phyloP scores from a whole-genome alignment of 805 yeast species.

The Metschnikowia colocasiae region DNA sequence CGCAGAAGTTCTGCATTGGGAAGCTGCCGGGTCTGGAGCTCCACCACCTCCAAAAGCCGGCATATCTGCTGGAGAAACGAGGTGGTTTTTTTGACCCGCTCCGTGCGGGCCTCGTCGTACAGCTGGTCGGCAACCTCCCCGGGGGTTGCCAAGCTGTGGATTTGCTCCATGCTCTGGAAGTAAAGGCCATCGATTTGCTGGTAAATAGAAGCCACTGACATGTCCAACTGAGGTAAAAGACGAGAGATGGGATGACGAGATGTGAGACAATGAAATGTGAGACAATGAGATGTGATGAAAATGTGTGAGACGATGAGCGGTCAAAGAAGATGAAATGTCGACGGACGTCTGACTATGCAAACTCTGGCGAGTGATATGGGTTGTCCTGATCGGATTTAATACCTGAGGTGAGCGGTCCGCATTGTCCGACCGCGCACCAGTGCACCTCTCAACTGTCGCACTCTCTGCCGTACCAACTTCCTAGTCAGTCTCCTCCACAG shows the following conservation, averaged over 20 bases:
- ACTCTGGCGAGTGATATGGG: no score
- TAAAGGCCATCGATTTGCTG: not conserved
- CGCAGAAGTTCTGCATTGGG: slow-evolving; percentile 1
- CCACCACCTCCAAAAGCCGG: slow-evolving; percentile 19
- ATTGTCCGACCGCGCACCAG: not conserved
- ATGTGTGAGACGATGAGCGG: no score
- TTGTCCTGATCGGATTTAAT: no score
- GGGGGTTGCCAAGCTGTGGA: not conserved
- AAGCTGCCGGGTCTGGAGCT: slow-evolving; percentile 9
- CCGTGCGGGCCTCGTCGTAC: slow-evolving; percentile 13
- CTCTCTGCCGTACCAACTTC: no score
- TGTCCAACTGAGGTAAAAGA: no score
- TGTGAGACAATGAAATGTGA: no score
- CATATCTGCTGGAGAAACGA: slow-evolving; percentile 18
- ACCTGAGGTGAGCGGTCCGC: no score
- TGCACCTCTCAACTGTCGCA: not conserved
- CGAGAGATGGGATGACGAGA: no score
- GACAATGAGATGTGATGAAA: no score
- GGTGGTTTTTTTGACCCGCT: slow-evolving; percentile 19
- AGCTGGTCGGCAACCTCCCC: not conserved
- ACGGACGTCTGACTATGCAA: no score
- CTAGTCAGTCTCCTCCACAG: no score
- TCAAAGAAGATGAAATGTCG: no score
- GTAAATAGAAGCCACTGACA: not conserved
- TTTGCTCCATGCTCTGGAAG: slow-evolving; percentile 4